Base-by-base conservation (phyloP, 495 filamentous ascomycete genomes). In the Neurospora sp. region DNA sequence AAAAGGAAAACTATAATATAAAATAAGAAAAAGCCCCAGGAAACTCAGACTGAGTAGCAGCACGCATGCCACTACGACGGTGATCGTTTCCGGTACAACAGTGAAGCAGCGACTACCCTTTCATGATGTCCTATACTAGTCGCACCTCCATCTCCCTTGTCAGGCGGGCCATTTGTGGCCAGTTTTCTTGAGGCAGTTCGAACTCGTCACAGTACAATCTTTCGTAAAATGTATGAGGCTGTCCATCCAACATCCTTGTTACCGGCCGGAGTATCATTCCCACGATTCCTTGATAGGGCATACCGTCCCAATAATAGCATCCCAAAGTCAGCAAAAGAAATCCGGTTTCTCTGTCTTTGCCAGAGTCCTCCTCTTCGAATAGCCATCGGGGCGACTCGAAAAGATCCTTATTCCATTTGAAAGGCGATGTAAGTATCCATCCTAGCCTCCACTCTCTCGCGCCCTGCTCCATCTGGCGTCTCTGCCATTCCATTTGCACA, bases 111-210 rank as follows among this genome's bases (percentile, higher is more conserved):
- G 20, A 31, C 23, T 31, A 62, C 5, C 23, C 48, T 16, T 59
- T 31, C 23, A 7, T 16, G 5, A 3, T 7, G 48, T 16, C 11
- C 1, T 27, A 62, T 62, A 62, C 8, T 0, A 62, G 5, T 6
- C 48, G 20, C 23, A 62, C 48, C 48, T 62, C 48, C 48, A 31
- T 62, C 23, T 62, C 23, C 3, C 48, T 62, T 16, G 48, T 31
- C 48, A 31, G 2, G 20, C 46, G 1, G 10, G 20, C 48, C 20
- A 59, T 2, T 59, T 6, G 20, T 2, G 20, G 48, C 48, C 20
- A 59, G 4, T 59, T 2, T 1, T 14, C 10, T 14, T 6, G 0
- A 14, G 1, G 0, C 1, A 59, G 0, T 1, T 1, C 0, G 48
- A 59, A 31, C 12, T 1, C 0, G 5, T 7, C 0, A n/a, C 48